A percentile compares a stretch with the other conserved stretches of the same genome.
phyloP scores from a whole-genome alignment of 169 alveolate species.

The Plasmodium chabaudi region DNA sequence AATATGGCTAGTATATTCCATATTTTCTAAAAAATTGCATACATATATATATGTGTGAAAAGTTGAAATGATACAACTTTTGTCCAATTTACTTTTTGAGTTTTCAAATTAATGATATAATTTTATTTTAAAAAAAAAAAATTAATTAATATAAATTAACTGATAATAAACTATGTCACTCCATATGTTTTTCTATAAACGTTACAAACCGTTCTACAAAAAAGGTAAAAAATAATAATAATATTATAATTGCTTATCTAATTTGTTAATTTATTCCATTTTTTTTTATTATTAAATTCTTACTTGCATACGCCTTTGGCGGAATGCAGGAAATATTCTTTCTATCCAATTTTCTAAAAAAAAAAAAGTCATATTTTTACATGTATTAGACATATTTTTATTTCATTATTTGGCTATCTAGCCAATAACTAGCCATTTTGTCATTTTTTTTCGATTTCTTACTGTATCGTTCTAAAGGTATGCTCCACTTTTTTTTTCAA shows the following conservation, averaged over 20 bases:
- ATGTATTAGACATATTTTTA: neutral
- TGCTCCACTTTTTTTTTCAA: conserved; percentile 60
- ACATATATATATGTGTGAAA: too few species aligned
- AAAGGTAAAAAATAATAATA: neutral
- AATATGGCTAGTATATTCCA: too few species aligned
- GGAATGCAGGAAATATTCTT: conserved; percentile 58
- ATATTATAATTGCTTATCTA: neutral
- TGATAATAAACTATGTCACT: neutral
- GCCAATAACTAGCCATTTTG: neutral
- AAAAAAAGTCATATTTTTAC: neutral
- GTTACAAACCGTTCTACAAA: conserved; percentile 52
- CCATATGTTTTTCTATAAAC: conserved; percentile 59
- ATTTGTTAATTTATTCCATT: neutral
- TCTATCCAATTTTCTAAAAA: conserved; percentile 39
- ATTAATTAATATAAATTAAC: too few species aligned
- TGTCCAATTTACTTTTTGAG: too few species aligned
- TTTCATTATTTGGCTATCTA: too few species aligned
- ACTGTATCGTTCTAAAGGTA: conserved; percentile 62
- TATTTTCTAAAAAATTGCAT: too few species aligned
- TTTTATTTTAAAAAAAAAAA: too few species aligned
- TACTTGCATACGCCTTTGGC: conserved; percentile 67
- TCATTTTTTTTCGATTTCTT: neutral
- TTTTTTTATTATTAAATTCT: neutral
- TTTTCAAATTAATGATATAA: too few species aligned
- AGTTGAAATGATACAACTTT: too few species aligned